Evolutionary conservation across 495 filamentous ascomycete genomes (phyloP).

Genomic region (Daldinia decipiens): DNA sequence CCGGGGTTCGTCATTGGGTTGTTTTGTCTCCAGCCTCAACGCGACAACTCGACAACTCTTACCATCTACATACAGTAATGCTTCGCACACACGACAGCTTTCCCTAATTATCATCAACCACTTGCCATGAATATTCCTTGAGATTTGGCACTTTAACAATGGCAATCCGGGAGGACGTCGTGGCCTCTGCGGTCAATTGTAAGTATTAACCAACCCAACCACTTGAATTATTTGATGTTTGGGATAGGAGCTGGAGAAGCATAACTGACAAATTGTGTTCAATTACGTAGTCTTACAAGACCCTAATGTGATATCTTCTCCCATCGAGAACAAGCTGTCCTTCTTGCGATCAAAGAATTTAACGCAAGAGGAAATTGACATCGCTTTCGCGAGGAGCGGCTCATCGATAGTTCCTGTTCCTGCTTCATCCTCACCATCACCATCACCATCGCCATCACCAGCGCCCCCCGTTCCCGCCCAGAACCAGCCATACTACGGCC

Average conservation of each 20-base stretch:
- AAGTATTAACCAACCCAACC: slow-evolving; percentile 61
- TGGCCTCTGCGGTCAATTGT: slow-evolving; percentile 79
- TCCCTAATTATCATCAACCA: slow-evolving; percentile 1
- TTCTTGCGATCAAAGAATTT: slow-evolving; percentile 98
- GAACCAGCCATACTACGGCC: slow-evolving; percentile 72
- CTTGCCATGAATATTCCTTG: slow-evolving; percentile 31
- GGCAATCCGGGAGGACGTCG: slow-evolving; percentile 85
- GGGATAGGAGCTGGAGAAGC: slow-evolving; percentile 17
- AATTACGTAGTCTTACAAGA: slow-evolving; percentile 82
- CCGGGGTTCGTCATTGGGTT: slow-evolving; percentile 39
- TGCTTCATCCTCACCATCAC: slow-evolving; percentile 56
- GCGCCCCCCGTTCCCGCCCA: slow-evolving; percentile 54
- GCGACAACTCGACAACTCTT: slow-evolving; percentile 29
- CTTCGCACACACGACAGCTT: background rate
- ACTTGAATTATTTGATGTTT: slow-evolving; percentile 27
- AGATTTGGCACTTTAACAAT: slow-evolving; percentile 58
- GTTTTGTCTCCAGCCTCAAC: slow-evolving; percentile 20
- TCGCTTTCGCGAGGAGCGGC: slow-evolving; percentile 78
- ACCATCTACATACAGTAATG: slow-evolving; percentile 5
- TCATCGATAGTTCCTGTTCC: slow-evolving; percentile 52
- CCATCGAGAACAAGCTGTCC: slow-evolving; percentile 90
- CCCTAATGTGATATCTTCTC: slow-evolving; percentile 85
- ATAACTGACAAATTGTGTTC: slow-evolving; percentile 33
- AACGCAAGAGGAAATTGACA: slow-evolving; percentile 92
- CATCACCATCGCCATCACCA: slow-evolving; percentile 56